Evolutionary conservation across 345 rosid genomes (phyloP).

Genomic region (Bruguiera parviflora): DNA sequence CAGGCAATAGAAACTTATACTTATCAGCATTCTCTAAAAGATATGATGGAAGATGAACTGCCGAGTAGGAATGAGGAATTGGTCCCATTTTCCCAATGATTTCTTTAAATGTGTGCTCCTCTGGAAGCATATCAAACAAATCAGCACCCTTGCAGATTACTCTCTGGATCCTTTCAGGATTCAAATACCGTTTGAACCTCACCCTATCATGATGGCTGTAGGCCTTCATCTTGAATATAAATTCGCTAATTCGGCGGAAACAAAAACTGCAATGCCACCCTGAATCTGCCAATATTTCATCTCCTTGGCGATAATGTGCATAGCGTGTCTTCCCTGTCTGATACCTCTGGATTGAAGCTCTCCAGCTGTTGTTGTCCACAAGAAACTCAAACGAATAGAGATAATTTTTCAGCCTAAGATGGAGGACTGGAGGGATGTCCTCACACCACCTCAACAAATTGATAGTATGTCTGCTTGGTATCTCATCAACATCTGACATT

Average conservation of each 20-base stretch:
- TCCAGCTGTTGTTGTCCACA: slow-evolving; percentile 72
- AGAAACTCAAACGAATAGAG: slow-evolving; percentile 83
- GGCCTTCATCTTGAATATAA: slow-evolving; percentile 72
- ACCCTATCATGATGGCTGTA: slow-evolving; percentile 74
- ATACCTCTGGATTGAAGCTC: slow-evolving; percentile 78
- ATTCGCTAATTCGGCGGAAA: slow-evolving; percentile 56
- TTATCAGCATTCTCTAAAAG: slow-evolving; percentile 55
- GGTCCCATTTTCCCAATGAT: slow-evolving; percentile 78
- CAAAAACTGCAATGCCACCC: slow-evolving; percentile 87
- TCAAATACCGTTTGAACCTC: slow-evolving; percentile 52
- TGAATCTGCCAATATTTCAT: slow-evolving; percentile 63
- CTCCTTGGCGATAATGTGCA: slow-evolving; percentile 66
- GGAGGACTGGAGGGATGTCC: slow-evolving; percentile 62
- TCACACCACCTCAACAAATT: slow-evolving; percentile 84
- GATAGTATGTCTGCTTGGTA: slow-evolving; percentile 80
- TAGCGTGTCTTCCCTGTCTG: slow-evolving; percentile 56
- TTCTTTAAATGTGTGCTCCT: slow-evolving; percentile 69
- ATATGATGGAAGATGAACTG: slow-evolving; percentile 60
- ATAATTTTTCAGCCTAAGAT: slow-evolving; percentile 72
- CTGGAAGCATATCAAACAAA: slow-evolving; percentile 71
- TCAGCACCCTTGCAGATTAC: slow-evolving; percentile 66
- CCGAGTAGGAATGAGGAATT: slow-evolving; percentile 67
- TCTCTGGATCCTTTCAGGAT: slow-evolving; percentile 62
- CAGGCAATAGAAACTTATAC: slow-evolving; percentile 62
- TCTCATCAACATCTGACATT: slow-evolving; percentile 92